Conservation (phyloP, 371 early-diverging fungal species). For the Circinella minor region DNA sequence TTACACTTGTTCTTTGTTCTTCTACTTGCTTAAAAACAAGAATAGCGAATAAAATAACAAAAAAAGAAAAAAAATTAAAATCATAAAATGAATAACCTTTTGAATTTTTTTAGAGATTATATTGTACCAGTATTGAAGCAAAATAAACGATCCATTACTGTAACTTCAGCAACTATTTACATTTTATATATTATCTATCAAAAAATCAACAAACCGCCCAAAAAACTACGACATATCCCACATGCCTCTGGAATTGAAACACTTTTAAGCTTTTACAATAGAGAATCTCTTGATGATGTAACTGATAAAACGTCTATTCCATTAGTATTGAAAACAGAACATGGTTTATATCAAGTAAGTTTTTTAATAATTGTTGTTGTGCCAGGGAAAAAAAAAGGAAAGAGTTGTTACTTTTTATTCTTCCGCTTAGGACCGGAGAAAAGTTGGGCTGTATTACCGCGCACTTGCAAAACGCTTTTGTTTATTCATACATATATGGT, state of each 20-base stretch:
- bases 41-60: too few species aligned
- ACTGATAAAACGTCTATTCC: conserved; percentile 10
- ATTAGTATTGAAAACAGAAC: background rate
- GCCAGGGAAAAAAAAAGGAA: background rate
- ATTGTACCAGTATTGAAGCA: background rate
- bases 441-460: background rate
- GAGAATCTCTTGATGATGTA: conserved; percentile 11
- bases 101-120: background rate
- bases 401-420: background rate
- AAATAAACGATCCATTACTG: background rate
- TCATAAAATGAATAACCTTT: background rate
- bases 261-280: background rate
- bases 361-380: too few species aligned
- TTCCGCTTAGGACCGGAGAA: background rate
- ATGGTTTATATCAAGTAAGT: conserved; percentile 18
- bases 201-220: conserved; percentile 11
- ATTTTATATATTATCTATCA: background rate
- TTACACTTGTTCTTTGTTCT: too few species aligned
- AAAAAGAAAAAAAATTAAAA: too few species aligned
- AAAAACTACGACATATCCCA: conserved; percentile 18
- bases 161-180: background rate
- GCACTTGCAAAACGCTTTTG: background rate
- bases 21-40: too few species aligned
- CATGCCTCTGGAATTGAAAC: conserved; percentile 4
- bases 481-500: background rate